Evolutionary conservation across 805 yeast species (phyloP).

Genomic region (Candida nitratophila): DNA sequence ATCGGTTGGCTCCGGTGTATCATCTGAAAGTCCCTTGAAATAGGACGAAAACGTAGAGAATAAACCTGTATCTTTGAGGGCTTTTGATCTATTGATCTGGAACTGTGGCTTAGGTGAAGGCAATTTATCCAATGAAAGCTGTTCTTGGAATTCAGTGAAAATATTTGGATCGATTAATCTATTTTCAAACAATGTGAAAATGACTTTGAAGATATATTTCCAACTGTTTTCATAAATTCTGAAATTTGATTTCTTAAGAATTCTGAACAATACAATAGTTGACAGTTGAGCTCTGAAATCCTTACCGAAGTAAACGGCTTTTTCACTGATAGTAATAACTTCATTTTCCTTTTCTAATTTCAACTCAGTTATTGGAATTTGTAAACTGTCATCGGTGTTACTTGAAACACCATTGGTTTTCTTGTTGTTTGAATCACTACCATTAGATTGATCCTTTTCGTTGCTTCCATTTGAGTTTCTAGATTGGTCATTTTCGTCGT

Average conservation of each 20-base stretch:
- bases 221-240: conserved; percentile 42
- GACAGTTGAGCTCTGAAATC: conserved; percentile 91
- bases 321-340: conserved; percentile 68
- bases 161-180: conserved; percentile 62
- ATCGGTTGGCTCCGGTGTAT: conserved; percentile 85
- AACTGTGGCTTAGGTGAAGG: conserved; percentile 61
- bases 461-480: no score
- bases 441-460: neutral
- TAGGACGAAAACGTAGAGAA: conserved; percentile 89
- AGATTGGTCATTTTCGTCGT: neutral
- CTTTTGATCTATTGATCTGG: conserved; percentile 54
- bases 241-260: conserved; percentile 52
- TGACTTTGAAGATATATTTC: conserved; percentile 50
- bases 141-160: conserved; percentile 58
- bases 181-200: conserved; percentile 63
- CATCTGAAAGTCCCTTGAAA: conserved; percentile 80
- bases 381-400: conserved; percentile 15
- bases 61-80: conserved; percentile 68
- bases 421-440: conserved; percentile 5
- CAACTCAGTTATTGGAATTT: conserved; percentile 38
- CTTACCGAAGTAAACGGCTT: conserved; percentile 77
- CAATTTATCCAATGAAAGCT: conserved; percentile 43
- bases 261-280: conserved; percentile 75
- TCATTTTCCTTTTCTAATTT: conserved; percentile 47
- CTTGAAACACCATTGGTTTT: conserved; percentile 25